Percentiles rank a stretch among this genome's conserved stretches.
These are phyloP conservation scores for Phytophthora sojae DNA, from an alignment of 352 stramenopile genomes.

Conservation along the genomic window DNA sequence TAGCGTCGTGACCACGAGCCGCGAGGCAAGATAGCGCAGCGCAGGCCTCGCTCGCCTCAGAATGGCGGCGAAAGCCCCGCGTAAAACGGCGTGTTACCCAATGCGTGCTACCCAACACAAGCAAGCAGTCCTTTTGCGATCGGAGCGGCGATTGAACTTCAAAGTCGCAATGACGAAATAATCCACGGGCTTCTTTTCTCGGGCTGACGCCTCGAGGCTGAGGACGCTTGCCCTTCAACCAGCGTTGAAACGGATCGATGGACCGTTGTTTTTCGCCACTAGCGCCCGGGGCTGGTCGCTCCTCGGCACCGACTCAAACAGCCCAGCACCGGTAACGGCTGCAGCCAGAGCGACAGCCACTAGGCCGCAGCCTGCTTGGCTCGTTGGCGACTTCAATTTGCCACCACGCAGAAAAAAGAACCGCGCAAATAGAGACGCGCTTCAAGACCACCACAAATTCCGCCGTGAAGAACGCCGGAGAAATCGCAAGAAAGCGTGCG, in stretches of 20 bases:
- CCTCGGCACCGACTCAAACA: not conserved
- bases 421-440: constrained; percentile 20
- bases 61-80: not conserved
- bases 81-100: not conserved
- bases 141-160: constrained; percentile 28
- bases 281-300: not conserved
- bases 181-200: constrained; percentile 6
- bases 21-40: not conserved
- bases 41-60: not conserved
- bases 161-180: constrained; percentile 22
- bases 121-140: not conserved
- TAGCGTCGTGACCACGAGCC: not conserved
- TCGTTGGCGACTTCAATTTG: constrained; percentile 10
- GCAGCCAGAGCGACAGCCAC: not conserved
- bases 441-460: constrained; percentile 18
- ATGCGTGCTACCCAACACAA: not conserved
- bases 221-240: not conserved
- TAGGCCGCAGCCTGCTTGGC: not conserved
- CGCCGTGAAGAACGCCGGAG: constrained; percentile 2
- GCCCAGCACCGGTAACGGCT: not conserved
- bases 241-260: not conserved
- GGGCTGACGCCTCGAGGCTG: not conserved
- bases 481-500: not conserved
- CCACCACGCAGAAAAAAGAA: constrained; percentile 7
- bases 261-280: not conserved